A percentile compares a stretch with the other conserved stretches of the same genome.
These are phyloP conservation scores for Pseudocercospora fijiensis DNA, from an alignment of 2,329 filamentous ascomycete species.

Conservation along the genomic window DNA sequence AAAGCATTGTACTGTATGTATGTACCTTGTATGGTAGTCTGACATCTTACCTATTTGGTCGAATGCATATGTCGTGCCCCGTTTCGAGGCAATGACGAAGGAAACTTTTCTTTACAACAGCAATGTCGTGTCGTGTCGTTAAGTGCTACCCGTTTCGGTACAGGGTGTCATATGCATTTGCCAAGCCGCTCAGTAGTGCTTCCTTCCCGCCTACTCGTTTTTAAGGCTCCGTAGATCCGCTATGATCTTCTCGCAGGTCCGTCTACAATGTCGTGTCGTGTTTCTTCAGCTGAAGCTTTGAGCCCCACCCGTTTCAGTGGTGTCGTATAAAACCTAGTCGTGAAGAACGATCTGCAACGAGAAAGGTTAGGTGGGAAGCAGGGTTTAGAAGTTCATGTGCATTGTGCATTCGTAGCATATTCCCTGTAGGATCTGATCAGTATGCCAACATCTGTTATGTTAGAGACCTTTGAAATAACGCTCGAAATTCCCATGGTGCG, in stretches of 20 bases:
- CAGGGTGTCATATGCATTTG: too few relatives aligned
- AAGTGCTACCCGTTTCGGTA: too few relatives aligned
- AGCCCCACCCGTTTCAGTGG: background rate
- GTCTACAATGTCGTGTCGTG: background rate
- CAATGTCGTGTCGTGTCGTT: background rate
- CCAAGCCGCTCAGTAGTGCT: too few relatives aligned
- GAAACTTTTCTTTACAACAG: background rate
- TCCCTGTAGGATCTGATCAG: conserved; percentile 43
- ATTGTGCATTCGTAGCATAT: background rate
- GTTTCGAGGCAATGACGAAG: background rate
- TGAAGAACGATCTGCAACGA: background rate
- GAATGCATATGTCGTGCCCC: background rate
- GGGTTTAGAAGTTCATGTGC: background rate
- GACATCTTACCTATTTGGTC: background rate
- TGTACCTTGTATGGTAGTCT: background rate
- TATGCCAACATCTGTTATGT: conserved; percentile 64
- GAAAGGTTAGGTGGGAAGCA: background rate
- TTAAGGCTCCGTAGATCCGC: too few relatives aligned
- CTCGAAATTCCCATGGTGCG: conserved; percentile 70
- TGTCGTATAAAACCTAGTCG: background rate
- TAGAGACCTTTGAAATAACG: conserved; percentile 71
- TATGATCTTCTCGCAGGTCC: too few relatives aligned
- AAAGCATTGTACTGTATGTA: too few relatives aligned
- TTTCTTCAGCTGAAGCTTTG: background rate
- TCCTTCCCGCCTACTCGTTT: too few relatives aligned